Base-by-base conservation (phyloP, 495 filamentous ascomycete genomes). In the Penicillium cosmopolitanum region DNA sequence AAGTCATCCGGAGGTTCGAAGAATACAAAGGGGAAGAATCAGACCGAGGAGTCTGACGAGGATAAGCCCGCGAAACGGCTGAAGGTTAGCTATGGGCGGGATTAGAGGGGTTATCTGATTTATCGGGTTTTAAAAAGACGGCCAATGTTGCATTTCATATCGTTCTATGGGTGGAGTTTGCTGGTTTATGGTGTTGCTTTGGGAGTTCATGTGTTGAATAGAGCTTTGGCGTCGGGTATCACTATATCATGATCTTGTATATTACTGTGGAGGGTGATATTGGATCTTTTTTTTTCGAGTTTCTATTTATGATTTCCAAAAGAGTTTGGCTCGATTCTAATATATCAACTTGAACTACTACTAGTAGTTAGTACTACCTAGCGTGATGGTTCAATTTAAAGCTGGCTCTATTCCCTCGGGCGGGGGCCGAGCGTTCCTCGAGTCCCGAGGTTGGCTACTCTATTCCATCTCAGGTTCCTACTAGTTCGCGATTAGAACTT, bases 11-110 rank as follows among this genome's bases (percentile, higher is more conserved):
- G 73, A 33, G 64, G 69, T 18, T 67, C 67, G 42, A 71, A 66
- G 54, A 70, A 66, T 53, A 72, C 69, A 12, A 71, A 73, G 53
- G 68, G 66, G 25, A 74, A 70, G 38, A 67, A 65, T 15, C 64
- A 71, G 40, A 73, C 74, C 3, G 78, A 80, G 7, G 75, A 78
- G 52, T 73, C 70, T 6, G 80, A 80, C 33, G 77, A 78, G 12
- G 79, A 77, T 55, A 78, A 76, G 40, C 78, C 76, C 53, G 65
- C 73, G 35, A 82, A 83, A 66, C 68, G 81, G 50, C 67, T 83
- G 68, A 83, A 83, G 68, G 78, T 83, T 42, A 82, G 72, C 47
- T 83, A 82, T 68, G 78, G 72, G 18, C 65, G 77, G 36, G 76
- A 80, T 57, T 79, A 64, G 73, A 35, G 1, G 46, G 18, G n/a